Evolutionary conservation across 2,329 filamentous ascomycete species (phyloP), one percentile per base, ranked within the genome.

Genomic region (Calonectria crousiana): DNA sequence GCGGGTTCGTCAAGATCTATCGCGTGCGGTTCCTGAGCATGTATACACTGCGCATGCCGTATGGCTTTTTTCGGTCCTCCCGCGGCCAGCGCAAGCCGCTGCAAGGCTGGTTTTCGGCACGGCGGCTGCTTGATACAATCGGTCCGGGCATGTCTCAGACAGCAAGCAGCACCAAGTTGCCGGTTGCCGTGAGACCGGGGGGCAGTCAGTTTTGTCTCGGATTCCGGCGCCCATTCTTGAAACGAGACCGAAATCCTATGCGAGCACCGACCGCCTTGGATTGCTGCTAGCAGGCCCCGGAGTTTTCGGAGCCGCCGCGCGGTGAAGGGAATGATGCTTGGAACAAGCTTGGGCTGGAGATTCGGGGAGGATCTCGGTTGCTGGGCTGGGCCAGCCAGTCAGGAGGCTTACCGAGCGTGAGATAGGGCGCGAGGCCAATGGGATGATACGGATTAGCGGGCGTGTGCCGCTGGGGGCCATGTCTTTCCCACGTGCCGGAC

Each of bases 381-480:
- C 36, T 14, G 32, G 26, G 6, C 18, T n/a, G 23, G n/a, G 51
- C 16, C 18, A 11, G 28, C 60, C 38, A 65, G 26, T 65, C 28
- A 65, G 28, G 30, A 20, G 41, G 41, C 38, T 65, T 65, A 49
- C 60, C 38, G 38, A 65, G 38, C 30, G 34, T 13, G 26, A 28
- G 51, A 47, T 70, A 38, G 44, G 60, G 30, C 30, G 26, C 60
- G 32, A 28, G 52, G 16, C 78, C 77, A 80, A 80, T 80, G 36
- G 53, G 56, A 77, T 36, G 69, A 60, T 49, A 14, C 28, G 67
- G 68, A 78, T 75, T 32, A 34, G 56, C 20, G 10, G 34, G 36
- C 34, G 9, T 26, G n/a, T 2, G 2, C 4, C 4, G 56, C 32
- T 8, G 34, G 56, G 32, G 2, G n/a, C 56, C 32, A 11, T 20